Base-by-base conservation (phyloP, 75 land plant genomes). In the Sequoiadendron giganteum region DNA sequence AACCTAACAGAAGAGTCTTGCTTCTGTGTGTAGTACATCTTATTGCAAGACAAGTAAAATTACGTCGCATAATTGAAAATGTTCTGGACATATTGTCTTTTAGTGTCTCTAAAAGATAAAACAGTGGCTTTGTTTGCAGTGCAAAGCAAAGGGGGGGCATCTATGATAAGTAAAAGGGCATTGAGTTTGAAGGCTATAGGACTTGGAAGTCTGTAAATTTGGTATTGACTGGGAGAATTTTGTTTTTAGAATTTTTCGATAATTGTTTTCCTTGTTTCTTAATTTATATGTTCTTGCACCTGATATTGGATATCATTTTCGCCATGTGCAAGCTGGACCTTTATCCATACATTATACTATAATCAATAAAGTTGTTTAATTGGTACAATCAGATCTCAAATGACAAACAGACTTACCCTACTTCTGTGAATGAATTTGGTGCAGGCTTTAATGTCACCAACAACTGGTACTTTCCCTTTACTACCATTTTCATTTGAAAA, bases 391-490 rank as follows among this genome's bases (percentile, higher is more conserved):
- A n/a, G 42, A 25, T 58, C 86, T 15, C 30, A 36, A 10, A 21
- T 21, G 38, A 16, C 30, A 13, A 85, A 6, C 19, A 3, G 30
- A 19, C 45, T 58, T 36, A 49, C 78, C 13, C 18, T 13, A 54
- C 39, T 61, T 25, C 15, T 85, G 39, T 61, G 58, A 85, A 85
- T 85, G 43, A 19, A 18, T 85, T 40, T 87, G 49, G 30, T 47
- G 90, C 90, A 90, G 90, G 75, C 47, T 10, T 28, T 89, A 48
- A 3, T 85, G 83, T 90, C 90, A 8, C 90, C 90, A 88, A 90
- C 90, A 40, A 90, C 90, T 36, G 90, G 90, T 38, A 61, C 90
- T 30, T 90, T 89, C 73, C 90, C 90, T 18, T 40, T 81, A 32
- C 80, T 65, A 15, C 39, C 90, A 15, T 88, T 88, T 39, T 25